These are phyloP conservation scores for Yamadazyma taylorii DNA, from an alignment of 1,139 yeast species.

Conservation along the genomic window DNA sequence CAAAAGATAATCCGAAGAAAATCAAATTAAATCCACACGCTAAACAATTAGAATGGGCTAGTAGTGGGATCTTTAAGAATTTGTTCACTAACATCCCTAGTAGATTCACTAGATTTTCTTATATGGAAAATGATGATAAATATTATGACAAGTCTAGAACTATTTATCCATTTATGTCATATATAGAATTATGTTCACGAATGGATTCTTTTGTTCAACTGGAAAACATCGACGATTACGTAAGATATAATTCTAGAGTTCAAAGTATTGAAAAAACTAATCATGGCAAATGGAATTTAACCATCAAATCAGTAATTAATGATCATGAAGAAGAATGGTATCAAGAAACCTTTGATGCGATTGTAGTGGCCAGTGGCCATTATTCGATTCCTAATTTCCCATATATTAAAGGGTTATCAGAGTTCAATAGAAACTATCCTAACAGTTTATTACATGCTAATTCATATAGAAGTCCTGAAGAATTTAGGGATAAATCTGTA, in stretches of 20 bases:
- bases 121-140: conserved; percentile 28
- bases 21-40: conserved; percentile 11
- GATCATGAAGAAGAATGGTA: conserved; percentile 35
- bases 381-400: conserved; percentile 54
- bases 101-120: conserved; percentile 43
- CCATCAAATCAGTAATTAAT: conserved; percentile 26
- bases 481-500: conserved; percentile 42
- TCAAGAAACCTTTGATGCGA: conserved; percentile 45
- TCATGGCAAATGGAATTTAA: conserved; percentile 45
- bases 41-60: conserved; percentile 36
- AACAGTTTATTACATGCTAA: conserved; percentile 58
- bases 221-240: conserved; percentile 30
- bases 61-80: conserved; percentile 42
- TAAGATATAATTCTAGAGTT: conserved; percentile 40
- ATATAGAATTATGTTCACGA: conserved; percentile 34
- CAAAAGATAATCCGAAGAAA: conserved; percentile 20
- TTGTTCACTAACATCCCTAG: conserved; percentile 50
- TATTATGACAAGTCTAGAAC: conserved; percentile 23
- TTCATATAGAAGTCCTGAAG: conserved; percentile 52
- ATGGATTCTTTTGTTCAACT: conserved; percentile 28
- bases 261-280: conserved; percentile 33
- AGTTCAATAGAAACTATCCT: conserved; percentile 47
- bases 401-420: conserved; percentile 48
- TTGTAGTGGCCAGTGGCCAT: conserved; percentile 56
- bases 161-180: conserved; percentile 45